Conservation (phyloP, 2,329 filamentous ascomycete species). For the Tolypocladium album region DNA sequence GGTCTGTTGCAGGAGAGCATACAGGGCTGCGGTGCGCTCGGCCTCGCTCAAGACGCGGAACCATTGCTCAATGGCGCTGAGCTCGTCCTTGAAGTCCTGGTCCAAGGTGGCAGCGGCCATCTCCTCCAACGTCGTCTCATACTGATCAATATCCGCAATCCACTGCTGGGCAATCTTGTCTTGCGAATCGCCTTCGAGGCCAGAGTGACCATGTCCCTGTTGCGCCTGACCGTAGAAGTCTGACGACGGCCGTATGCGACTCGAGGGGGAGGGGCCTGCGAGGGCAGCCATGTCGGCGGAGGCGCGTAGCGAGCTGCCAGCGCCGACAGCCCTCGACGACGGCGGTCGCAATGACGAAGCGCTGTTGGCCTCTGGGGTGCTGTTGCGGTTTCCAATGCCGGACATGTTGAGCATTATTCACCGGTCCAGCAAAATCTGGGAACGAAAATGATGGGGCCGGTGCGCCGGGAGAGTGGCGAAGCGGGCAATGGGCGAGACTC, state of each 20-base stretch:
- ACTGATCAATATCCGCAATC: conserved; percentile 98
- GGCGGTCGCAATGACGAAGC: conserved; percentile 75
- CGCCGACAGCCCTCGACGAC: conserved; percentile 63
- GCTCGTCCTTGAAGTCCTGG: conserved; percentile 98
- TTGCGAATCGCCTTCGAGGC: conserved; percentile 66
- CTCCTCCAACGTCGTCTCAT: conserved; percentile 96
- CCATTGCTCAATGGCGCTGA: conserved; percentile 99
- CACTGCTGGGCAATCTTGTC: conserved; percentile 96
- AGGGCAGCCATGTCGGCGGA: conserved; percentile 94
- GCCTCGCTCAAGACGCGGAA: conserved; percentile 95
- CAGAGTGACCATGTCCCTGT: conserved; percentile 55
- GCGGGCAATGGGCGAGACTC: conserved; percentile 2
- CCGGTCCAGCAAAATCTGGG: conserved; percentile 3
- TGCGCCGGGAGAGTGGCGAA: neutral
- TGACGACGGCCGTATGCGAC: conserved; percentile 84
- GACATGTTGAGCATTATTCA: conserved; percentile 50
- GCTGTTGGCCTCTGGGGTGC: conserved; percentile 84
- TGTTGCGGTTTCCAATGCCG: conserved; percentile 81
- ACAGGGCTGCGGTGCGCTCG: conserved; percentile 88
- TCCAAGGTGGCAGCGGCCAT: conserved; percentile 98
- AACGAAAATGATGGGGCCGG: conserved; percentile 1
- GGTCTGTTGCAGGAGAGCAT: conserved; percentile 92
- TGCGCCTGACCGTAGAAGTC: conserved; percentile 82
- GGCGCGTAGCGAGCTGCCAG: conserved; percentile 78
- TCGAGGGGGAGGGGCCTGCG: conserved; percentile 52